These are phyloP conservation scores for Poa pratensis DNA, from an alignment of 176 grass and related monocot genomes.

Conservation along the genomic window DNA sequence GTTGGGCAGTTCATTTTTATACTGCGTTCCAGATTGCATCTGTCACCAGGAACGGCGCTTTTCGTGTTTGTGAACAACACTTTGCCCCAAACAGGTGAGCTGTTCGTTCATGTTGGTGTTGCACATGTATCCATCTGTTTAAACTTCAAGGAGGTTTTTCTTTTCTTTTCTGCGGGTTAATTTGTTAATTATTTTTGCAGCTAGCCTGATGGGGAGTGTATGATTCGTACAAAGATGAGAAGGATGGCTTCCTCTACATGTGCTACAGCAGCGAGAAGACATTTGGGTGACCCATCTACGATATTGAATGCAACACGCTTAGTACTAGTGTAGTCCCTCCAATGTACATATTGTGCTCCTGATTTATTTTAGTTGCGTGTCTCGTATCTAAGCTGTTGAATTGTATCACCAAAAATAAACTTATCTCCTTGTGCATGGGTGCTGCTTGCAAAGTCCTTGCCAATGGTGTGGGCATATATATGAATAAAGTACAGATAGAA, in stretches of 20 bases:
- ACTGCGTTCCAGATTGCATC: slow-evolving; percentile 62
- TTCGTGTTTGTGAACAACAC: slow-evolving; percentile 83
- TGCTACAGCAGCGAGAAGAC: slow-evolving; percentile 91
- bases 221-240: slow-evolving; percentile 66
- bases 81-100: slow-evolving; percentile 77
- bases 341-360: not conserved
- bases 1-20: slow-evolving; percentile 85
- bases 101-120: not conserved
- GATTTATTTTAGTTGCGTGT: not conserved
- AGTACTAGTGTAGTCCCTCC: not conserved
- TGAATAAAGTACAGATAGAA: not conserved
- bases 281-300: slow-evolving; percentile 56
- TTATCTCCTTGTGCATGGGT: not conserved
- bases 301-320: not conserved
- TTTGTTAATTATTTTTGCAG: slow-evolving; percentile 2
- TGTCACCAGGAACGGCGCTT: slow-evolving; percentile 66
- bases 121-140: not conserved
- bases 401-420: not conserved
- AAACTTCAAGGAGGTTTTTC: not conserved
- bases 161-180: not conserved
- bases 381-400: not conserved
- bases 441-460: not conserved
- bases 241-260: slow-evolving; percentile 89
- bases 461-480: not conserved
- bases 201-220: slow-evolving; percentile 63